Conservation (phyloP, 805 yeast species). For the Metschnikowia henanensis region DNA sequence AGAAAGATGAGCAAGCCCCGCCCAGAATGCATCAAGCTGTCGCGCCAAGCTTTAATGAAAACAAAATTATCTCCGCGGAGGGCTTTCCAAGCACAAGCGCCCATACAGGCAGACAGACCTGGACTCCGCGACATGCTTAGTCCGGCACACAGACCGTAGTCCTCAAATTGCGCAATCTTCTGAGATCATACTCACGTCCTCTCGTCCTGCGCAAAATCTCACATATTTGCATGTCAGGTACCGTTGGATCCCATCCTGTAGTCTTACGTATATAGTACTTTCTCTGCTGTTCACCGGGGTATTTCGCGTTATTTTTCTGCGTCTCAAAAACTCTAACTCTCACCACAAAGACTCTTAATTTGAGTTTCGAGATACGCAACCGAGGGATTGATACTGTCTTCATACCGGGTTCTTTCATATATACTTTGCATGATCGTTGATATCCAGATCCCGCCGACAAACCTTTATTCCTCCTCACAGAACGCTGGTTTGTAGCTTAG, state of each 20-base stretch:
- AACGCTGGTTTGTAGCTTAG: slow-evolving; percentile 3
- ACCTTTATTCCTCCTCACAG: background rate
- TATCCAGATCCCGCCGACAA: background rate
- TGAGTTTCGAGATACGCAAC: background rate
- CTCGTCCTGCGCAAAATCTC: slow-evolving; percentile 13
- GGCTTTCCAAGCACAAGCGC: background rate
- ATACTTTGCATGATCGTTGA: background rate
- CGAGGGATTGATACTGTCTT: background rate
- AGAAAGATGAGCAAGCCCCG: too few relatives aligned
- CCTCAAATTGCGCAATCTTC: slow-evolving; percentile 10
- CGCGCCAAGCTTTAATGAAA: background rate
- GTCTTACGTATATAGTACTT: slow-evolving; percentile 9
- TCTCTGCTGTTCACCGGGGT: slow-evolving; percentile 8
- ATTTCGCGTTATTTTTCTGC: slow-evolving; percentile 1
- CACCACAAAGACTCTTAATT: background rate
- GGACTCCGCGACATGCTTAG: slow-evolving; percentile 1
- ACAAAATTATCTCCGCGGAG: background rate
- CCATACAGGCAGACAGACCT: background rate
- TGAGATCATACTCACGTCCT: slow-evolving; percentile 8
- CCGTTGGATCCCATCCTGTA: slow-evolving; percentile 6
- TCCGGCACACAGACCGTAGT: slow-evolving; percentile 2
- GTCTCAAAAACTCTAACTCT: background rate
- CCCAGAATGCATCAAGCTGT: too few relatives aligned
- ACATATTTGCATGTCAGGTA: slow-evolving; percentile 15
- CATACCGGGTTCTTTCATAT: background rate